phyloP scores from a whole-genome alignment of 1,284 basidiomycete species.

The Bondarzewia mesenterica region DNA sequence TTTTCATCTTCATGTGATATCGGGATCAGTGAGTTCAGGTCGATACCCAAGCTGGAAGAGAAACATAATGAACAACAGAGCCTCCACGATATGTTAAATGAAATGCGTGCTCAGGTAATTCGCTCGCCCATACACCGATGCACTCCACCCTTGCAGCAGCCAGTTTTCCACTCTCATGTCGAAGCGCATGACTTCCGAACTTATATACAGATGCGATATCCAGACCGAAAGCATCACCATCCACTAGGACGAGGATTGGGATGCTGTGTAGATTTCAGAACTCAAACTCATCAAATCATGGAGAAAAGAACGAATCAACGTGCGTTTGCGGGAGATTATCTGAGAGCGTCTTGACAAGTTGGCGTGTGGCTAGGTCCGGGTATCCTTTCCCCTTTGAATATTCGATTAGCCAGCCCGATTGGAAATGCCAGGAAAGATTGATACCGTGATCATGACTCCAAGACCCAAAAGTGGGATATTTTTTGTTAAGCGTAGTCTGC shows the following conservation, averaged over 20 bases:
- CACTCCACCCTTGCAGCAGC: conserved; percentile 64
- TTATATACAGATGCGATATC: conserved; percentile 85
- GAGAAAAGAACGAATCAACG: conserved; percentile 9
- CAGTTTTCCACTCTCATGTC: conserved; percentile 56
- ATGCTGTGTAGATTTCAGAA: conserved; percentile 35
- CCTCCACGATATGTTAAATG: background rate
- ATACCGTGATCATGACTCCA: conserved; percentile 68
- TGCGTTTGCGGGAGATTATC: conserved; percentile 50
- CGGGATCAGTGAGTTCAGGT: conserved; percentile 55
- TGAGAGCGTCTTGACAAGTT: conserved; percentile 67
- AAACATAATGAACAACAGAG: background rate
- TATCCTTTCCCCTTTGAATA: conserved; percentile 83
- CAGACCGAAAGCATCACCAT: conserved; percentile 84
- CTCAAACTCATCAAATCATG: background rate
- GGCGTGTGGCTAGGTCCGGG: conserved; percentile 83
- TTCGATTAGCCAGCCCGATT: background rate
- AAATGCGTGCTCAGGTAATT: conserved; percentile 45
- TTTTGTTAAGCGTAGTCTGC: conserved; percentile 43
- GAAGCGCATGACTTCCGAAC: conserved; percentile 55
- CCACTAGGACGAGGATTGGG: conserved; percentile 73
- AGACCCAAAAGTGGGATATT: conserved; percentile 40
- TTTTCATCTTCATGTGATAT: conserved; percentile 67
- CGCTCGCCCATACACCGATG: conserved; percentile 71
- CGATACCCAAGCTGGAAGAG: conserved; percentile 45
- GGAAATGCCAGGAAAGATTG: background rate